phyloP scores from a whole-genome alignment of 2,329 filamentous ascomycete genomes.

The Fusarium bulbicola region DNA sequence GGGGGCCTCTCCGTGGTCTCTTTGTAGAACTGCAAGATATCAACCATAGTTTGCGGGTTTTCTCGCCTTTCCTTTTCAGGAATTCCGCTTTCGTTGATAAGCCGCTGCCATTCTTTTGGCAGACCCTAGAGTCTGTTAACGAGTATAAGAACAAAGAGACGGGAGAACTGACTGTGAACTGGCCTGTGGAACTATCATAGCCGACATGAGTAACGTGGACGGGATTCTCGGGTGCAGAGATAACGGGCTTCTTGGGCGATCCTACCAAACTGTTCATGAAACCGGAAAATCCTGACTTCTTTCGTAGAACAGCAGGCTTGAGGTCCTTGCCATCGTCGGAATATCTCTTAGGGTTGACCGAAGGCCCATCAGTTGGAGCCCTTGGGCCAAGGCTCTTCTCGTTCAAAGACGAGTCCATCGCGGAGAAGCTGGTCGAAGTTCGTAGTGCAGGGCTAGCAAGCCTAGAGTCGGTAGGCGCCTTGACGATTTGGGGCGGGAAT shows the following conservation, averaged over 20 bases:
- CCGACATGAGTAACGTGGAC: slow-evolving; percentile 98
- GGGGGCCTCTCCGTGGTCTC: slow-evolving; percentile 83
- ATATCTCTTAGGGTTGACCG: slow-evolving; percentile 72
- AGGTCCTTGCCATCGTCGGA: slow-evolving; percentile 79
- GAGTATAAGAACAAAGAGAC: slow-evolving; percentile 11
- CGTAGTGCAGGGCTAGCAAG: slow-evolving; percentile 64
- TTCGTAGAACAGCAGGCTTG: slow-evolving; percentile 71
- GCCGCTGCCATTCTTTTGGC: slow-evolving; percentile 96
- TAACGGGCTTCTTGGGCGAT: slow-evolving; percentile 88
- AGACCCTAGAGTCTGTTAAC: slow-evolving; percentile 70
- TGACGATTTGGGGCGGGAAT: slow-evolving; percentile 50
- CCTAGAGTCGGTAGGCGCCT: slow-evolving; percentile 64
- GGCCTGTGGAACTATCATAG: slow-evolving; percentile 94
- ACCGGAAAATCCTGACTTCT: slow-evolving; percentile 88
- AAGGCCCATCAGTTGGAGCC: slow-evolving; percentile 54
- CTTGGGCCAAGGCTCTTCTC: slow-evolving; percentile 49
- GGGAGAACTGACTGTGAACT: slow-evolving; percentile 81
- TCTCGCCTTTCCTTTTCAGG: slow-evolving; percentile 95
- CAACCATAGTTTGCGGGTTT: slow-evolving; percentile 93
- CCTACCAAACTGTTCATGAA: slow-evolving; percentile 86
- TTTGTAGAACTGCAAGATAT: slow-evolving; percentile 97
- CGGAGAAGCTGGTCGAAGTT: slow-evolving; percentile 66
- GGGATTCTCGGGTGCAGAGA: slow-evolving; percentile 97
- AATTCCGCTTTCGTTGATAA: slow-evolving; percentile 95
- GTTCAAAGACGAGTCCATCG: slow-evolving; percentile 51